phyloP scores from a whole-genome alignment of 1,284 basidiomycete genomes.

The Rhodotorula sp. region DNA sequence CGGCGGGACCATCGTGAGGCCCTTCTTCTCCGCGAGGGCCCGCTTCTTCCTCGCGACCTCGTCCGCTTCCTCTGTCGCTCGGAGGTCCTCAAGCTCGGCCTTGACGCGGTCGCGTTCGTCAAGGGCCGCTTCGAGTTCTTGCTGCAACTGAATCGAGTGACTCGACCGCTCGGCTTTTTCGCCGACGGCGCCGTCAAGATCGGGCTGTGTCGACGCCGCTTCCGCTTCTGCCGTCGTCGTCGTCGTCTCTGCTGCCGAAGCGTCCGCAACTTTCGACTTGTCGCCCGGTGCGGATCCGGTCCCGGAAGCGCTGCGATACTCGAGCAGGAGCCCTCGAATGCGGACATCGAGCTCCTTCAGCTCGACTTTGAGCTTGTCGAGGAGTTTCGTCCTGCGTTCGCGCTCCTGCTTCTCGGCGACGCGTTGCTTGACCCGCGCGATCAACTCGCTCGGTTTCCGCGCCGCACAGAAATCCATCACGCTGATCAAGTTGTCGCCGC shows the following conservation, averaged over 20 bases:
- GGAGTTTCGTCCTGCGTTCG: slow-evolving; percentile 18
- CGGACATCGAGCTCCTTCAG: slow-evolving; percentile 26
- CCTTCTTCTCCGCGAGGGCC: not conserved
- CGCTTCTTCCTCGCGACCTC: not conserved
- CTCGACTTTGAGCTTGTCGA: slow-evolving; percentile 8
- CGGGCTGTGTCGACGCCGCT: not conserved
- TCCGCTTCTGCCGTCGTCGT: not conserved
- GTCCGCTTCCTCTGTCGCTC: slow-evolving; percentile 13
- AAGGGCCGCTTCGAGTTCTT: slow-evolving; percentile 13
- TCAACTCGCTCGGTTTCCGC: slow-evolving; percentile 29
- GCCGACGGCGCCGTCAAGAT: not conserved
- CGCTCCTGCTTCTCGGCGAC: slow-evolving; percentile 34
- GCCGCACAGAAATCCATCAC: slow-evolving; percentile 40
- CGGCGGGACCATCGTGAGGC: too few species aligned
- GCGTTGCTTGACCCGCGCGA: slow-evolving; percentile 32
- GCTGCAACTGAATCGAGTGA: slow-evolving; percentile 10
- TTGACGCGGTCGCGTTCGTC: slow-evolving; percentile 25
- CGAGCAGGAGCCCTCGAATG: slow-evolving; percentile 22
- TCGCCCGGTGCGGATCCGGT: slow-evolving; percentile 4
- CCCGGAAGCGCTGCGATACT: slow-evolving; percentile 19
- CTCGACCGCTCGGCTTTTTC: not conserved
- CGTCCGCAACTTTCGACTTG: not conserved
- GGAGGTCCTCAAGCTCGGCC: slow-evolving; percentile 19
- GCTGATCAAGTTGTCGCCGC: slow-evolving; percentile 35
- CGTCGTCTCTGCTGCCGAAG: not conserved